Evolutionary conservation across 2,329 filamentous ascomycete species (phyloP), one percentile per base, ranked within the genome.

Genomic region (Beauveria medogensis): DNA sequence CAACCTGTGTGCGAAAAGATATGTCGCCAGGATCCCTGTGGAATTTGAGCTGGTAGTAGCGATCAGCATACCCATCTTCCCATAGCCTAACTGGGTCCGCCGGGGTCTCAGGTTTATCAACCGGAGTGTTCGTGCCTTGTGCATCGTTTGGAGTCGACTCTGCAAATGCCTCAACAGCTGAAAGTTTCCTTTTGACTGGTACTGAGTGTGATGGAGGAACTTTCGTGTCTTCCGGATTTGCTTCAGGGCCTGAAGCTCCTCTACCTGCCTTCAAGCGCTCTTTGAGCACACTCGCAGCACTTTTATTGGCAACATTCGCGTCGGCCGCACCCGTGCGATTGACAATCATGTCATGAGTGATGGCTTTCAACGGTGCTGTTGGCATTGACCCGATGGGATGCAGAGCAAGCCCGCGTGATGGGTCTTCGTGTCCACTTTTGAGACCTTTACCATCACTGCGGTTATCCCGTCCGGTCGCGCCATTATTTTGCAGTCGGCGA

Each of bases 41-140:
- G 70, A 99, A 99, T 72, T 99, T 99, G 72, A 96, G 91, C 72
- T 96, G 89, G 71, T 99, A 99, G 74, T 99, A 99, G 52, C 94
- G 85, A 74, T 97, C 93, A 55, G 89, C 87, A 72, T 99, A 99
- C 8, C 94, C 94, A 57, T 92, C 87, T 70, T 99, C 94, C 94
- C 94, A 99, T 14, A 99, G 79, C 62, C 88, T 85, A 57, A 99
- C 90, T 20, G 87, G 91, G 70, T 99, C 94, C 63, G 86, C 80
- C 2, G 89, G 85, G 20, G 83, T 82, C 46, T 88, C 86, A 2
- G 71, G 68, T 14, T 78, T 75, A 22, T 82, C 75, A 46, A 77
- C 71, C 6, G 79, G 72, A 16, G 79, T 78, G 53, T 75, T 75
- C 40, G 80, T 72, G 34, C 74, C 71, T 7, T 73, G 67, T 3